Evolutionary conservation across 805 yeast species (phyloP), one percentile per base, ranked within the genome.

Genomic region (Monosporozyma yasuniensis): DNA sequence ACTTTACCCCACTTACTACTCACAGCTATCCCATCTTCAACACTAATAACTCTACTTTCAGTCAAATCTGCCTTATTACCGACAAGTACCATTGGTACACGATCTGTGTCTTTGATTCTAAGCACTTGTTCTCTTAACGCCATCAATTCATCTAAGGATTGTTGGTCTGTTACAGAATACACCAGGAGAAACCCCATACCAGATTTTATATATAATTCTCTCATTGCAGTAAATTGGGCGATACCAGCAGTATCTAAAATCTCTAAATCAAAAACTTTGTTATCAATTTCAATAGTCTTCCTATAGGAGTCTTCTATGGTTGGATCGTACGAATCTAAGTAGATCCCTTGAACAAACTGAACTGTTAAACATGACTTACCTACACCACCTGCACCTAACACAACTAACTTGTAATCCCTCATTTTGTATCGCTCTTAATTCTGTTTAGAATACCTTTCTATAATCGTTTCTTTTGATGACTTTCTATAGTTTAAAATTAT

Each of bases 241-340:
- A 83, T 83, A 43, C 96, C 98, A 1, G 96, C 96, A 2, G 96
- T 88, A 62, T 93, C 99, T 53, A 90, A 71, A 48, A 85, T 82
- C 68, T 91, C 96, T 58, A 91, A 72, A 56, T 85, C 87, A 61
- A 93, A 87, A 4, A 87, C 82, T 56, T 91, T 78, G 32, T 89
- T 95, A 65, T 91, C 96, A 34, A 91, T 82, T 60, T 84, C 89
- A 51, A 88, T 80, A 56, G 87, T 90, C 63, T 88, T 90, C 44
- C 95, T 74, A 68, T 91, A 93, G 0, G 96, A 87, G 63, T 91
- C 98, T 65, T 91, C 99, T 56, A 91, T 93, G 8, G 99, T 93
- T 8, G 99, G 98, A 62, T 91, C 98, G 69, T 91, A 91, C 35
- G 88, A 78, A 61, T 91, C 97, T 49, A 87, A 80, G 65, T 87